A percentile compares a stretch with the other conserved stretches of the same genome.
Evolutionary conservation across 371 early-diverging fungal species (phyloP).

Genomic region (Mortierella sp.): DNA sequence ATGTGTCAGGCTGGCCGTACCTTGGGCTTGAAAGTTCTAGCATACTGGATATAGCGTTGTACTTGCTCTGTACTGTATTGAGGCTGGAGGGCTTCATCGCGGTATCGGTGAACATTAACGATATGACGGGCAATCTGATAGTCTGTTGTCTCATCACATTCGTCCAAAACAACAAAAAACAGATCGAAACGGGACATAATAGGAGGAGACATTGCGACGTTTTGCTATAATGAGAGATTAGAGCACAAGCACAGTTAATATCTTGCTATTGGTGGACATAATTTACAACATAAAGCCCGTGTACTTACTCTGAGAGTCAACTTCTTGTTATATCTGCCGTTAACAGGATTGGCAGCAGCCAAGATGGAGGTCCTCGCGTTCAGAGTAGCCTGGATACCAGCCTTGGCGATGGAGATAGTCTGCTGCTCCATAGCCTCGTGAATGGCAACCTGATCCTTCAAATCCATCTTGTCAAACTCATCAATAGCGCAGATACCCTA

Average conservation of each 20-base stretch:
- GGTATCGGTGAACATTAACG: slow-evolving; percentile 89
- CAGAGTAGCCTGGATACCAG: slow-evolving; percentile 98
- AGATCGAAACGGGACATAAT: slow-evolving; percentile 99
- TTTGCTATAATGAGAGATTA: slow-evolving; percentile 76
- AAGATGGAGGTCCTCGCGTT: slow-evolving; percentile 99
- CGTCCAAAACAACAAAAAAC: slow-evolving; percentile 99
- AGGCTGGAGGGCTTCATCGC: slow-evolving; percentile 74
- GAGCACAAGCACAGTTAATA: background rate
- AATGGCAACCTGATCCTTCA: slow-evolving; percentile 99
- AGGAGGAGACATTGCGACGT: slow-evolving; percentile 97
- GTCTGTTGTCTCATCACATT: slow-evolving; percentile 94
- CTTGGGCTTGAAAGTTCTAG: slow-evolving; percentile 90
- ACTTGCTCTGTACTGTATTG: slow-evolving; percentile 85
- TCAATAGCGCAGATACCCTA: slow-evolving; percentile 99
- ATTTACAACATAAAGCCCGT: too few relatives aligned
- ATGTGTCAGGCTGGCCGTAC: slow-evolving; percentile 31
- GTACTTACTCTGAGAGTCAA: slow-evolving; percentile 84
- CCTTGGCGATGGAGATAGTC: slow-evolving; percentile 99
- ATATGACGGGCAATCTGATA: slow-evolving; percentile 95
- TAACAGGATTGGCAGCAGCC: slow-evolving; percentile 99
- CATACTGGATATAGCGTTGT: slow-evolving; percentile 89
- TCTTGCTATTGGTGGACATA: background rate
- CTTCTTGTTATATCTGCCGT: slow-evolving; percentile 96
- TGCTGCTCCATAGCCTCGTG: slow-evolving; percentile 99
- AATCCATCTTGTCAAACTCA: slow-evolving; percentile 99